These are phyloP conservation scores for Candida silvatica DNA, from an alignment of 805 yeast genomes.

Conservation along the genomic window DNA sequence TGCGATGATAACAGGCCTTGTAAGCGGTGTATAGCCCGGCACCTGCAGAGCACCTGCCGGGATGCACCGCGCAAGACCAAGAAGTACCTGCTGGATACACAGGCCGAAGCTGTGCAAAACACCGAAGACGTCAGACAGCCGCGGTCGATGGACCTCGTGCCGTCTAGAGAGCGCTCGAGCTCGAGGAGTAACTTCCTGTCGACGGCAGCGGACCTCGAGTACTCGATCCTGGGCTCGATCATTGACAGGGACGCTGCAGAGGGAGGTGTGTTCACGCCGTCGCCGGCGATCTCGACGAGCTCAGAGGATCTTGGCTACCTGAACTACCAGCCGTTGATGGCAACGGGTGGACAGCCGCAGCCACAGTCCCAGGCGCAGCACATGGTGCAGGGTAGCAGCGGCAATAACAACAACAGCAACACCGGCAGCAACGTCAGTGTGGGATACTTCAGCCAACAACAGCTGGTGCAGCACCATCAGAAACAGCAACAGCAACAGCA, in stretches of 20 bases:
- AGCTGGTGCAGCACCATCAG: too few species aligned
- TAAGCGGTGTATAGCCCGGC: slow-evolving; percentile 63
- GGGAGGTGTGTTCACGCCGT: too few species aligned
- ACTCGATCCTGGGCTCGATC: slow-evolving; percentile 58
- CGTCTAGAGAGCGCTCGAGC: not conserved
- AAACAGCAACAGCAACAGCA: slow-evolving; percentile 5
- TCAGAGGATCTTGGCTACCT: slow-evolving; percentile 10
- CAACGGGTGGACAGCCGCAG: too few species aligned
- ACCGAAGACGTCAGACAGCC: not conserved
- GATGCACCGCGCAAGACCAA: slow-evolving; percentile 87
- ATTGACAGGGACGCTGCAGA: slow-evolving; percentile 34
- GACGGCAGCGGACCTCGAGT: slow-evolving; percentile 66
- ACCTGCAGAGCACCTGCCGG: slow-evolving; percentile 59
- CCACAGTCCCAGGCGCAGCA: too few species aligned
- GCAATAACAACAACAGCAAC: not conserved
- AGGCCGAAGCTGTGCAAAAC: slow-evolving; percentile 14
- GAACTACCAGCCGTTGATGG: slow-evolving; percentile 19
- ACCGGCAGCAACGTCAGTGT: not conserved
- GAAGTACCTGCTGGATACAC: slow-evolving; percentile 67
- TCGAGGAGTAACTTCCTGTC: slow-evolving; percentile 46
- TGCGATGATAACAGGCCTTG: slow-evolving; percentile 69
- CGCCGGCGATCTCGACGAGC: not conserved
- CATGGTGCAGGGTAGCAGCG: too few species aligned
- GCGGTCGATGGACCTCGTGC: not conserved
- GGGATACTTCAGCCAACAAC: too few species aligned